Evolutionary conservation across 2,329 filamentous ascomycete genomes (phyloP).

Genomic region (Teratosphaeria destructans): DNA sequence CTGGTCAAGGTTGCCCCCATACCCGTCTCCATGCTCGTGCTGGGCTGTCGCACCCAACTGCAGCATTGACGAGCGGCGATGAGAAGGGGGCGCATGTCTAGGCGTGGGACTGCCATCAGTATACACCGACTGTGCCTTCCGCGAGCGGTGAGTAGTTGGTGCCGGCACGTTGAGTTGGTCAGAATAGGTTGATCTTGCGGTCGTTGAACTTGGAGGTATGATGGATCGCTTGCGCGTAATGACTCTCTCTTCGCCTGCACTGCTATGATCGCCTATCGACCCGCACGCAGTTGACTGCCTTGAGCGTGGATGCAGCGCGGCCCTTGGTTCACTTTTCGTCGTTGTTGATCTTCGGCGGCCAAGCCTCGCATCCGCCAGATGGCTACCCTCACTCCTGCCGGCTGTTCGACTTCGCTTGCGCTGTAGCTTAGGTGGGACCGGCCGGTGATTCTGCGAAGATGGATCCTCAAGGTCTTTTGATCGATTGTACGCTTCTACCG

Average conservation of each 20-base stretch:
- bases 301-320: conserved; percentile 4
- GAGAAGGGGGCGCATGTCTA: conserved; percentile 6
- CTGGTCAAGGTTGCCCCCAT: conserved; percentile 4
- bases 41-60: conserved; percentile 6
- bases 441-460: background rate
- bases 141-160: conserved; percentile 3
- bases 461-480: conserved; percentile 34
- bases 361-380: conserved; percentile 22
- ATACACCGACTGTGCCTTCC: conserved; percentile 11
- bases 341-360: conserved; percentile 10
- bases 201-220: conserved; percentile 8
- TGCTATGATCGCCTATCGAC: background rate
- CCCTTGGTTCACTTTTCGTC: conserved; percentile 4
- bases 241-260: conserved; percentile 9
- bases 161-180: conserved; percentile 2
- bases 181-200: background rate
- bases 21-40: conserved; percentile 5
- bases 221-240: conserved; percentile 14
- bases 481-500: conserved; percentile 48
- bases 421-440: conserved; percentile 7
- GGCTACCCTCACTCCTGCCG: conserved; percentile 23
- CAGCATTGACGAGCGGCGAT: conserved; percentile 7
- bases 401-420: conserved; percentile 16
- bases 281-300: conserved; percentile 2
- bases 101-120: conserved; percentile 18